A percentile compares a stretch with the other conserved stretches of the same genome.
These are phyloP conservation scores for Arachnomyces sp. DNA, from an alignment of 2,329 filamentous ascomycete genomes.

Conservation along the genomic window DNA sequence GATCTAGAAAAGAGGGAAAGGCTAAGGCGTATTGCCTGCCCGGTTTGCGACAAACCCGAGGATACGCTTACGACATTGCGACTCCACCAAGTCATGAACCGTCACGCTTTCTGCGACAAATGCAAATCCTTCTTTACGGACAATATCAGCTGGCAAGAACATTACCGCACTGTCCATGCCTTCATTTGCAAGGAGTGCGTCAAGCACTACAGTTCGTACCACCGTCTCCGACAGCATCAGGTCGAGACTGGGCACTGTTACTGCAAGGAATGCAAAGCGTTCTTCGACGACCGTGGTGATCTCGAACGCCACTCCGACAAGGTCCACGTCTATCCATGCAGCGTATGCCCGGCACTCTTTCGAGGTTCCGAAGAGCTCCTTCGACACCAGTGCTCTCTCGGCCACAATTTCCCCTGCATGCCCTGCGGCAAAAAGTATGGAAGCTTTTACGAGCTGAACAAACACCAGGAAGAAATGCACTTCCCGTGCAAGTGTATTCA, in stretches of 20 bases:
- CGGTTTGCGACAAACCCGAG: constrained; percentile 8
- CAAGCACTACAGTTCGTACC: not conserved
- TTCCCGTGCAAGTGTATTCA: too few relatives aligned
- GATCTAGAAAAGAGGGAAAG: too few relatives aligned
- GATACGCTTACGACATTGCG: constrained; percentile 9
- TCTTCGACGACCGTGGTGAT: constrained; percentile 5
- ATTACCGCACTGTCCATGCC: constrained; percentile 8
- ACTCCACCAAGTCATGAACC: constrained; percentile 11
- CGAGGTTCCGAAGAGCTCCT: constrained; percentile 1
- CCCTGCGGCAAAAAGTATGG: constrained; percentile 9
- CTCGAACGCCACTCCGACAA: constrained; percentile 4
- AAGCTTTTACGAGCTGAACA: constrained; percentile 4
- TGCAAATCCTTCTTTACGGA: constrained; percentile 12
- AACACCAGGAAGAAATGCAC: constrained; percentile 5
- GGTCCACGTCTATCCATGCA: constrained; percentile 4
- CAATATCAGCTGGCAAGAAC: constrained; percentile 2
- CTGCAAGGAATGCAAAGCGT: constrained; percentile 11
- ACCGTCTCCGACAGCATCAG: constrained; percentile 8
- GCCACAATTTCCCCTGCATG: constrained; percentile 8
- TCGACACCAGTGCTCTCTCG: not conserved
- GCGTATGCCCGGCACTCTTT: not conserved
- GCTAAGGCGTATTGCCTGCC: constrained; percentile 7
- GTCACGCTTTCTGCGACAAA: constrained; percentile 12
- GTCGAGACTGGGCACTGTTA: constrained; percentile 7
- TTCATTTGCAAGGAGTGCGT: constrained; percentile 9